Evolutionary conservation across 495 filamentous ascomycete genomes (phyloP).

Genomic region (Astrocystis sublimbata): DNA sequence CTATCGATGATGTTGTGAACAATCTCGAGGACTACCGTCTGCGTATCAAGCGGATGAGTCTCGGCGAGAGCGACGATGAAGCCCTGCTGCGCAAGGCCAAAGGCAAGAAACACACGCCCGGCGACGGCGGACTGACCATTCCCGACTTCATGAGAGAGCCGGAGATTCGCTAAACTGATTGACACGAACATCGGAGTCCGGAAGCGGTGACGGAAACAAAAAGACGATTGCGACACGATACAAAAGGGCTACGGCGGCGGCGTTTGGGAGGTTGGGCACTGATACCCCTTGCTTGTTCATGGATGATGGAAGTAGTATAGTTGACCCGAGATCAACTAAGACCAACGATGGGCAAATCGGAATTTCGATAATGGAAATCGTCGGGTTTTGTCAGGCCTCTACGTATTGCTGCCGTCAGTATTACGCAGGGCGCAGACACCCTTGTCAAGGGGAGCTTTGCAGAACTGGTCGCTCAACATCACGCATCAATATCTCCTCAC

Average conservation of each 20-base stretch:
- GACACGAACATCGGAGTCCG: background rate
- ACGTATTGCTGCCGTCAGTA: background rate
- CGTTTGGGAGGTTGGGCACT: slow-evolving; percentile 10
- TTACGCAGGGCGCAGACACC: background rate
- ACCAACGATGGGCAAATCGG: background rate
- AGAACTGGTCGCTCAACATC: background rate
- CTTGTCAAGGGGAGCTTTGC: background rate
- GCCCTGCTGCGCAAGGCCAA: slow-evolving; percentile 20
- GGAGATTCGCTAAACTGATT: slow-evolving; percentile 40
- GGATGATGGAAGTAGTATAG: background rate
- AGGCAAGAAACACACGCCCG: slow-evolving; percentile 27
- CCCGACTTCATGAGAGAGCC: slow-evolving; percentile 49
- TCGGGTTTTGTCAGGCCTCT: background rate
- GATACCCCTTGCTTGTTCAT: slow-evolving; percentile 18
- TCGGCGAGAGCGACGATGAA: slow-evolving; percentile 37
- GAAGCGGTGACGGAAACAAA: background rate
- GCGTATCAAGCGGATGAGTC: slow-evolving; percentile 21
- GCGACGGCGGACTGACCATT: slow-evolving; percentile 35
- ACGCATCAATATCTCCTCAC: background rate
- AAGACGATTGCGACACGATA: background rate
- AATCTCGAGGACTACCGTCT: slow-evolving; percentile 27
- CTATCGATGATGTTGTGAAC: slow-evolving; percentile 33
- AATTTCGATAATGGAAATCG: background rate
- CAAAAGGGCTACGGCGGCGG: background rate
- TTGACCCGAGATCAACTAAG: background rate